A percentile compares a stretch with the other conserved stretches of the same genome.
Conservation (phyloP, 225 moss, liverwort and hornwort species). For the Physcomitrellopsis africana region DNA sequence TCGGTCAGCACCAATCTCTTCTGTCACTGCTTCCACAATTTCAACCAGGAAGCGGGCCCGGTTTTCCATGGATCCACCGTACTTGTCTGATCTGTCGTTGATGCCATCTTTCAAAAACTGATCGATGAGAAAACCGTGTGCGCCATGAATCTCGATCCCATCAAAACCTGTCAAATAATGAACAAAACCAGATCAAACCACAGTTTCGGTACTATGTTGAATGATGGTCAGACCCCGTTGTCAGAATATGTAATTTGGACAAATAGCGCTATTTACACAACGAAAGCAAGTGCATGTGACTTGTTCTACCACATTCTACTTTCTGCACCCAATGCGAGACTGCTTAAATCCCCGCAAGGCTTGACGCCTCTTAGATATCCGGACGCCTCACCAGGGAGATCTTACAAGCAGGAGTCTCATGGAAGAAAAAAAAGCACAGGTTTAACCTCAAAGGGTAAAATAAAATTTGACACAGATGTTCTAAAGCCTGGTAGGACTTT, state of each 20-base stretch:
- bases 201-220: neutral
- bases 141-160: slow-evolving; percentile 35
- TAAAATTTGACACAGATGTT: too few species aligned
- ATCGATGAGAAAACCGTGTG: slow-evolving; percentile 43
- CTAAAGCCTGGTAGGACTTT: too few species aligned
- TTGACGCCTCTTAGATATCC: too few species aligned
- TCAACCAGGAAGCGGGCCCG: slow-evolving; percentile 51
- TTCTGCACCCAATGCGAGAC: too few species aligned
- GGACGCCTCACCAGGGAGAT: too few species aligned
- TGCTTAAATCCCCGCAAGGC: too few species aligned
- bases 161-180: slow-evolving; percentile 25
- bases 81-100: slow-evolving; percentile 55
- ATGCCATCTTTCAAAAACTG: slow-evolving; percentile 53
- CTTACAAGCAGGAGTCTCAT: too few species aligned
- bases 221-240: neutral
- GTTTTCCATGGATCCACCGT: slow-evolving; percentile 56
- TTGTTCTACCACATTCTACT: too few species aligned
- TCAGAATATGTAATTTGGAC: neutral
- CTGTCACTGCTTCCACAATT: slow-evolving; percentile 43
- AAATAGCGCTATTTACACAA: too few species aligned
- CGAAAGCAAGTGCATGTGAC: too few species aligned
- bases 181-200: neutral
- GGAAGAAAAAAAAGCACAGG: too few species aligned
- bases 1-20: slow-evolving; percentile 34
- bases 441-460: too few species aligned